Evolutionary conservation across 1,284 basidiomycete species (phyloP), one percentile per base, ranked within the genome.

Genomic region (Sanguinoderma infundibulare): DNA sequence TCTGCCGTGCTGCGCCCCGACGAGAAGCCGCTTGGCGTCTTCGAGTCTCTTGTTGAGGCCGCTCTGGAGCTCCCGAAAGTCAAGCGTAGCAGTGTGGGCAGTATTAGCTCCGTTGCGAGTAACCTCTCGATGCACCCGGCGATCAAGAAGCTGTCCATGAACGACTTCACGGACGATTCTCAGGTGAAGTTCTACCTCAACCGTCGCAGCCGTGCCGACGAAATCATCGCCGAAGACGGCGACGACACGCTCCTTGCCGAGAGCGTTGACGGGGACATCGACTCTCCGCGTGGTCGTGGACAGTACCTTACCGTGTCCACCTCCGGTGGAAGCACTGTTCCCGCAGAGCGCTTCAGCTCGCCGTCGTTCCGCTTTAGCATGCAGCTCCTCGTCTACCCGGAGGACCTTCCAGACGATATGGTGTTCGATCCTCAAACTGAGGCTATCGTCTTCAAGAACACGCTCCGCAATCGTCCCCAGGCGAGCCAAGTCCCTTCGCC

Each of bases 121-220:
- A 96, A 97, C 70, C 80, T 98, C 30, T 94, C 91, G 8, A 89
- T 93, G 82, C 93, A 98, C 71, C 96, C 96, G 10, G 95, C 96
- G 17, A 98, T 98, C 76, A 90, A 89, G 69, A 92, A 94, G 69
- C 78, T 98, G 36, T 88, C 92, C 35, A 95, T 96, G 93, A 97
- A 95, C 69, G 97, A 98, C 74, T 99, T 96, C 73, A 94, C 93
- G 56, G 97, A 99, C 67, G 96, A 98, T 72, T 95, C 95, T 10
- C 90, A 91, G 0, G 96, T 98, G 77, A 98, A 98, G 76, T 94
- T 98, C 74, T 98, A 97, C 77, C 77, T 99, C 66, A 95, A 97
- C 72, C 82, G 87, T 54, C 78, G 78, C 28, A 75, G 80, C 2
- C 74, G 74, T 14, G 75, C 71, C 10, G 73, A 79, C 55, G 70